Evolutionary conservation across 2,329 filamentous ascomycete species (phyloP), one percentile per base, ranked within the genome.

Genomic region (Colletotrichum sp.): DNA sequence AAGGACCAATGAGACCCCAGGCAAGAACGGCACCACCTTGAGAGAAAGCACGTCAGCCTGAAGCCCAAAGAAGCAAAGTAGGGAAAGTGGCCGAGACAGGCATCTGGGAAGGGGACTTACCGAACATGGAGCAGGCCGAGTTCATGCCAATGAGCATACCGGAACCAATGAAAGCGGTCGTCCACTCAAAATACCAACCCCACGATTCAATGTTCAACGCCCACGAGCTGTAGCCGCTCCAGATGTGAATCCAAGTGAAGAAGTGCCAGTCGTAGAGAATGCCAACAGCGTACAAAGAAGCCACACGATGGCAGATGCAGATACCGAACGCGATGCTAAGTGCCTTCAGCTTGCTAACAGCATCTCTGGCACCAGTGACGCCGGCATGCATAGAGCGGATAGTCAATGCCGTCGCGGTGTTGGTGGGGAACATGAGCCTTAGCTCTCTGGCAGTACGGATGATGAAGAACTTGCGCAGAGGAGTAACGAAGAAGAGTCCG

Each of bases 401-500:
- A 2, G 90, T 91, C 83, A 92, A 87, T 30, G 90, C 91, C 1
- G 91, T 92, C 3, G 91, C 91, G 30, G 90, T 91, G 0, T 90
- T 82, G 0, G 90, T 89, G 3, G 91, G 91, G 83, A 92, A 93
- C 72, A 92, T 87, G 60, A 93, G 86, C 72, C 88, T 88, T 36
- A 92, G 84, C 82, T 93, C 90, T 12, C 91, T 86, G 5, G 90
- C 90, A 15, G 93, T 90, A 75, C 92, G 91, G 81, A 93, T 90
- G 82, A 94, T 90, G 85, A 93, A 94, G 85, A 94, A 93, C 80
- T 92, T 93, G 74, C 92, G 90, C 24, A 93, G 87, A 9, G 91
- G 91, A 0, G 91, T 92, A 65, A 90, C 89, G 78, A 92, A 92
- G 82, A 92, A 92, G 75, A 93, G 88, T 6, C 92, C 92, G 81